Conservation (phyloP, 2,329 filamentous ascomycete genomes). For the Neonectria hederae region DNA sequence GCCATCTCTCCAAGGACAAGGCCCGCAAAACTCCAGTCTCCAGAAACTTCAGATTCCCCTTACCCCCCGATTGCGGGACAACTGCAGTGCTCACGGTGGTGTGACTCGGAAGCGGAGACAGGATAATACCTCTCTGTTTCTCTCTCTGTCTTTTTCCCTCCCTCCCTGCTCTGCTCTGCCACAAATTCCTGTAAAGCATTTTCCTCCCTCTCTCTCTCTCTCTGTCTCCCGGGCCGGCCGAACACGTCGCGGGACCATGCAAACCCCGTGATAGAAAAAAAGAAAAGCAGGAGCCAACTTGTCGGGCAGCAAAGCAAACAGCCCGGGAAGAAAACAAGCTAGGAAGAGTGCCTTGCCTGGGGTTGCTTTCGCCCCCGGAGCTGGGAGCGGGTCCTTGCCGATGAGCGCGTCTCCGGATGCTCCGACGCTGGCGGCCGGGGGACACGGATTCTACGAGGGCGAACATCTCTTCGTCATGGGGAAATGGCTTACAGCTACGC, state of each 20-base stretch:
- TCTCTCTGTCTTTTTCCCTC: too few species aligned
- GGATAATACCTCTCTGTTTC: background rate
- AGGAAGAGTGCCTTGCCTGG: conserved; percentile 7
- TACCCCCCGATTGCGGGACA: conserved; percentile 14
- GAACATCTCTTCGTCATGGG: background rate
- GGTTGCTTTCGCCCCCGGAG: conserved; percentile 24
- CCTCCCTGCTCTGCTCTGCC: too few species aligned
- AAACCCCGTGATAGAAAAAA: conserved; percentile 19
- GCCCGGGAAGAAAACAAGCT: background rate
- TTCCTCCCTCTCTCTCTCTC: too few species aligned
- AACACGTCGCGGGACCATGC: conserved; percentile 17
- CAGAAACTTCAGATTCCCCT: conserved; percentile 11
- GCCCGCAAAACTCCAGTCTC: background rate
- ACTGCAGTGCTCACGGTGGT: conserved; percentile 35
- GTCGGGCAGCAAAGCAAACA: too few species aligned
- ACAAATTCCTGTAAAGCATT: too few species aligned
- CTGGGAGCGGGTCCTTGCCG: conserved; percentile 15
- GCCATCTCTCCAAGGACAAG: conserved; percentile 14
- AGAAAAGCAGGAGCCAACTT: too few species aligned
- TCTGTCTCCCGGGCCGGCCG: conserved; percentile 3
- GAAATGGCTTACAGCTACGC: background rate
- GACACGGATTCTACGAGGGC: background rate
- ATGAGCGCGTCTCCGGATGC: background rate
- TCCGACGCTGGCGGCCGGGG: background rate
- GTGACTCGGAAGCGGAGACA: conserved; percentile 22